Evolutionary conservation across 2,329 filamentous ascomycete species (phyloP), one percentile per base, ranked within the genome.

Genomic region (Neonectria sp.): DNA sequence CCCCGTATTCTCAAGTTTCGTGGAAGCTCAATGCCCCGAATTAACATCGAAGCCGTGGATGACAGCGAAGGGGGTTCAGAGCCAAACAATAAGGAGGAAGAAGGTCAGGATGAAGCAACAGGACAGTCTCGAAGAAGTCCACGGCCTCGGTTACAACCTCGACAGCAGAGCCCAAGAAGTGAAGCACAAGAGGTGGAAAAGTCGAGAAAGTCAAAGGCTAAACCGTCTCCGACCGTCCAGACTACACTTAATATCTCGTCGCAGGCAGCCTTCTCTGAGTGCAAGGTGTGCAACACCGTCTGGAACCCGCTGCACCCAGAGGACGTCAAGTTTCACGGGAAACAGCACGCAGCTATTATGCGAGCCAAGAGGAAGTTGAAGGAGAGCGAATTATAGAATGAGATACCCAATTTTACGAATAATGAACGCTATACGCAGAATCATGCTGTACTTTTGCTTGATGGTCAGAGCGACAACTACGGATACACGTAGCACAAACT

Each of bases 241-340:
- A 85, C 81, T 2, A 85, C 82, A 1, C 77, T 85, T n/a, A 84
- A 85, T 37, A 74, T 85, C 3, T 84, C 83, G 0, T 76, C 79
- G 1, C 78, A 81, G 29, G 80, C 82, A 3, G 74, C 82, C 1
- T 84, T 85, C 65, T 79, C 81, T 2, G 83, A 85, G 60, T 85
- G 83, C 68, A 82, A 78, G 56, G 64, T 79, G 3, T 85, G 83
- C 68, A 76, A 83, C 58, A 84, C 78, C 1, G 80, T 85, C 8
- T 85, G 82, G 77, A 85, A 85, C 57, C 83, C 83, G 0, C 69
- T 83, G 6, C 82, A 81, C 60, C 82, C 82, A 4, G 80, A 80
- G 31, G 83, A 85, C 61, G 82, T 84, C 17, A 84, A 81, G 63
- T 83, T 78, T 17, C 83, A 85, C 61, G 73, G 76, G 2, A 82